Base-by-base conservation (phyloP, 352 stramenopile genomes). In the Phytophthora citricola region DNA sequence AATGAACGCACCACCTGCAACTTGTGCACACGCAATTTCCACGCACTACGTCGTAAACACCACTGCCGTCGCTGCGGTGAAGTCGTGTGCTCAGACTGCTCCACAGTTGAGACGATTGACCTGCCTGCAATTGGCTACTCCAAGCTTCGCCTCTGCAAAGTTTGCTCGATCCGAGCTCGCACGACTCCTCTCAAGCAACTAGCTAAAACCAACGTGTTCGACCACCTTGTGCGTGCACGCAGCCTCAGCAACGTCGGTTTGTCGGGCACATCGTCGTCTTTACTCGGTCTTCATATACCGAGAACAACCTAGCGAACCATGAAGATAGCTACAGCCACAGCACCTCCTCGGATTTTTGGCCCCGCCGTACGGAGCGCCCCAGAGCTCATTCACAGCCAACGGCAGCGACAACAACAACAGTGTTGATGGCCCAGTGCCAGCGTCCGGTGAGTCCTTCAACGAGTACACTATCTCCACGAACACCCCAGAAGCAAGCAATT, bases 21-120 rank as follows among this genome's bases (percentile, higher is more conserved):
- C 40, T 69, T 94, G 6, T 94, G 86, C 61, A 92, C 89, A 52
- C 80, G 86, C 31, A 90, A 91, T 58, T 94, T 94, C 51, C 76
- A 92, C 59, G 73, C 86, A 5, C 48, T 94, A 46, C 78, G 85
- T 17, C 76, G 85, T 50, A 92, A 92, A 63, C 85, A 94, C 67
- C 85, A 94, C 69, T 94, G 85, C 66, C 85, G 85, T 70, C 88
- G 87, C 58, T 94, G 85, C 45, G 85, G 85, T 39, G 85, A 94
- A 58, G 75, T 94, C 11, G 83, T 92, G 40, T 94, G 86, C 77
- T 91, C 81, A 3, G 86, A 94, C 58, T 94, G 86, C 66, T 92
- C 83, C 17, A 75, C 83, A 2, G 76, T 92, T 27, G 83, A 92
- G 64, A 79, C 72, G 17, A 77, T 92, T 47, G 83, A 90, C 48